Base-by-base conservation (phyloP, 345 rosid species). In the Boechera divaricarpa region DNA sequence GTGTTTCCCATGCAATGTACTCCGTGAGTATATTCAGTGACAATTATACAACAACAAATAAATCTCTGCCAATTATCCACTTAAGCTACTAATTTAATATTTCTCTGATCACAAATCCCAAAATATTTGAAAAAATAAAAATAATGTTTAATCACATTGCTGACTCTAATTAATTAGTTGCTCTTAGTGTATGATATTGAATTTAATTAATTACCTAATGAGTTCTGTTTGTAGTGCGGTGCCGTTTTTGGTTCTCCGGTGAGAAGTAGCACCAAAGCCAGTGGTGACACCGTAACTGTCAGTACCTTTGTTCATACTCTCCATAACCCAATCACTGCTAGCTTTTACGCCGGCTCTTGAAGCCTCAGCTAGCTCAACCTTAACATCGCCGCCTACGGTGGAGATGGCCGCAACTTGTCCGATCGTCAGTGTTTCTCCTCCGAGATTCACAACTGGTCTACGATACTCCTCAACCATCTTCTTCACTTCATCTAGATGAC, bases 321-420 rank as follows among this genome's bases (percentile, higher is more conserved):
- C 93, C 89, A 91, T 80, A 39, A 91, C 89, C 96, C 92, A 89
- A n/a, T 87, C 91, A 29, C 90, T 87, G 68, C 96, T 91, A 26
- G 93, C 92, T 81, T 91, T 72, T 1, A 91, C 93, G 0, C 82
- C 86, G 7, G 83, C 79, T 24, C 91, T 78, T 7, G 93, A 77
- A 10, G 52, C 36, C 79, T 89, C 93, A 6, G 88, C 75, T 2
- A 89, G 75, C 75, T 85, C 86, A 11, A 90, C 89, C 77, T 42
- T 73, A 21, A 83, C 88, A 0, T 66, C 76, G 0, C 71, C 52
- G 10, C 53, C 83, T 2, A 33, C 69, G 48, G 66, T 51, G 0
- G 98, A 90, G 4, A 88, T 77, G 0, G 93, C 90, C 0, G 90
- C 87, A 1, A 91, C 98, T 79, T 93, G 97, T 29, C 88, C 97